Evolutionary conservation across 1,284 basidiomycete species (phyloP).

Genomic region (Cutaneotrichosporon curvatum): DNA sequence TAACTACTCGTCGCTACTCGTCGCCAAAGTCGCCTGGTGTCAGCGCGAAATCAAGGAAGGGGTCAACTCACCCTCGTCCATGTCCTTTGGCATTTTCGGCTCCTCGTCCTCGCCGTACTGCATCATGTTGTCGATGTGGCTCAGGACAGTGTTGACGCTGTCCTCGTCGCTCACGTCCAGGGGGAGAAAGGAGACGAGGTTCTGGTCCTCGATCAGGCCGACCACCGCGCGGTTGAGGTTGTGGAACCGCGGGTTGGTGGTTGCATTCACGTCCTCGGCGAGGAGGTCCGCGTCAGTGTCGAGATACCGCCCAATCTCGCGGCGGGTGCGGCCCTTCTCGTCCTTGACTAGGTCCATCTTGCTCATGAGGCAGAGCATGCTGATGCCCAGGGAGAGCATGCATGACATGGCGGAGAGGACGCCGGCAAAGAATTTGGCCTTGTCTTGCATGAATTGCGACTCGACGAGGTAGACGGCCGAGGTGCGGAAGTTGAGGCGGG

Average conservation of each 20-base stretch:
- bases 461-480: constrained; percentile 89
- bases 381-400: constrained; percentile 95
- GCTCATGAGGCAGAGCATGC: constrained; percentile 96
- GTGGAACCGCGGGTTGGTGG: constrained; percentile 80
- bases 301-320: constrained; percentile 79
- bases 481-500: constrained; percentile 64
- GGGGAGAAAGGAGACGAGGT: constrained; percentile 92
- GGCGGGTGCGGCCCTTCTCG: constrained; percentile 62
- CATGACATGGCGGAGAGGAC: constrained; percentile 96
- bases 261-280: constrained; percentile 57
- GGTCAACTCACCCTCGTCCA: constrained; percentile 67
- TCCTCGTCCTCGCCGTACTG: constrained; percentile 94
- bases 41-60: background rate
- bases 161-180: constrained; percentile 86
- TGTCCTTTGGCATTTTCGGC: constrained; percentile 72
- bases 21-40: constrained; percentile 16
- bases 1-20: background rate
- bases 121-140: constrained; percentile 95
- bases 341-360: constrained; percentile 97
- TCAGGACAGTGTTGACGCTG: constrained; percentile 80
- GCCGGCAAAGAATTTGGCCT: constrained; percentile 98
- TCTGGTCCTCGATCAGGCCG: constrained; percentile 84
- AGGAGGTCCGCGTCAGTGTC: constrained; percentile 94
- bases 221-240: constrained; percentile 91
- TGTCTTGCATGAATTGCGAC: constrained; percentile 98